Evolutionary conservation across 2,329 filamentous ascomycete genomes (phyloP).

Genomic region (Monilinia polystroma): DNA sequence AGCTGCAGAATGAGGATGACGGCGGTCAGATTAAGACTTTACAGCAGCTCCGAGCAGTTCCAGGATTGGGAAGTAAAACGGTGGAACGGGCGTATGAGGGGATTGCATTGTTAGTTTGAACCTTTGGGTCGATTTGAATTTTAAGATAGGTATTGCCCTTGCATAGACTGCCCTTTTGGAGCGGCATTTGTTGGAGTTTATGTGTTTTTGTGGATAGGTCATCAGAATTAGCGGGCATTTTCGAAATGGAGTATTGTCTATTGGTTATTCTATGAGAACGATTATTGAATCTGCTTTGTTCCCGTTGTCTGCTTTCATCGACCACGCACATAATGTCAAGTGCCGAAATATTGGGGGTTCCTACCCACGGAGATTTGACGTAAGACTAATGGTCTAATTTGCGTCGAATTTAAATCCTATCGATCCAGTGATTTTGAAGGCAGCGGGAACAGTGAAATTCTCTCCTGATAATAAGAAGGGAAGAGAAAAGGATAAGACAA

Average conservation of each 20-base stretch:
- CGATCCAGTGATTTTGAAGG: conserved; percentile 12
- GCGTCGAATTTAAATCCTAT: background rate
- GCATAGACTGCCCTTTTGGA: conserved; percentile 22
- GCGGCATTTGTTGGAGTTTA: conserved; percentile 23
- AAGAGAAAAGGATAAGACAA: background rate
- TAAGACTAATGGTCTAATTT: background rate
- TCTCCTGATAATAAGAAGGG: background rate
- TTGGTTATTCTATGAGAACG: conserved; percentile 4
- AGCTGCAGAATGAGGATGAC: conserved; percentile 45
- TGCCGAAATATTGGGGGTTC: background rate
- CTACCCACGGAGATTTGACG: background rate
- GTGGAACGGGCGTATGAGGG: conserved; percentile 53
- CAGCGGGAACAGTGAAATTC: background rate
- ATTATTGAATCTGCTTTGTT: conserved; percentile 3
- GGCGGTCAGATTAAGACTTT: conserved; percentile 49
- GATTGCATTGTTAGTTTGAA: conserved; percentile 34
- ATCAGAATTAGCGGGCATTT: conserved; percentile 15
- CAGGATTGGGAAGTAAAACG: conserved; percentile 56
- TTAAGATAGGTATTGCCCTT: conserved; percentile 22
- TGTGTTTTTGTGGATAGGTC: conserved; percentile 9
- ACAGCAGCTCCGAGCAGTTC: conserved; percentile 52
- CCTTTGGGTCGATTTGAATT: conserved; percentile 10
- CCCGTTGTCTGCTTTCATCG: background rate
- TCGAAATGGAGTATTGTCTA: conserved; percentile 21
- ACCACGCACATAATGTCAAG: conserved; percentile 1